Base-by-base conservation (phyloP, 495 filamentous ascomycete genomes). In the Penicillium bialowiezense region DNA sequence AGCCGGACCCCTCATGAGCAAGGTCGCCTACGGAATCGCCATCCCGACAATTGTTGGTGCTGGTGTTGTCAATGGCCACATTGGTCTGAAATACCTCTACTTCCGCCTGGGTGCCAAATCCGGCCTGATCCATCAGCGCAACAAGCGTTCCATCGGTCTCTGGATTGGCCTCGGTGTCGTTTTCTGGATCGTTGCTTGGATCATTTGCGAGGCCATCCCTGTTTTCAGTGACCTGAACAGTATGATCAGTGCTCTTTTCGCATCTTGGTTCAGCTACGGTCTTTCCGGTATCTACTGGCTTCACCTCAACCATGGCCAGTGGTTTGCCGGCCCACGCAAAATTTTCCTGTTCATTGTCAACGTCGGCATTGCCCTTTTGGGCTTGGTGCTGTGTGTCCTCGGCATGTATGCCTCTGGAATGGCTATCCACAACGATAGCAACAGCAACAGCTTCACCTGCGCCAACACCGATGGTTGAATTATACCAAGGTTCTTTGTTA, bases 21-120 rank as follows among this genome's bases (percentile, higher is more conserved):
- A 90, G 69, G 64, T 91, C 14, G 86, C 88, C 9, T 95, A 86
- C 57, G 88, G 88, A 7, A 71, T 93, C 41, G 89, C 88, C 24
- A 73, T 89, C 13, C 89, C 89, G 0, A 89, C 86, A 23, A 78
- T 88, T 52, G 67, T 88, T 50, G 76, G 85, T 17, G 79, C 81
- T 1, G 85, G 85, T 42, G 84, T 91, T 37, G 83, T 91, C 61
- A 85, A 88, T 64, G 86, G 80, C 62, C 75, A 80, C 50, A 72
- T 79, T 24, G 76, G 73, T 20, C 36, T 65, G 28, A 86, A 85
- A 59, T 88, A 88, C 59, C 76, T 90, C 57, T 85, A 85, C 59
- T 79, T 82, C 28, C 78, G 84, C 9, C 48, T 83, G 12, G 82
- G 78, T 63, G 64, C 64, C 14, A 65, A 77, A 60, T 76, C 76